Percentiles rank a stretch among this genome's conserved stretches.
Evolutionary conservation across 2,329 filamentous ascomycete species (phyloP).

Genomic region (Colletotrichum phormii): DNA sequence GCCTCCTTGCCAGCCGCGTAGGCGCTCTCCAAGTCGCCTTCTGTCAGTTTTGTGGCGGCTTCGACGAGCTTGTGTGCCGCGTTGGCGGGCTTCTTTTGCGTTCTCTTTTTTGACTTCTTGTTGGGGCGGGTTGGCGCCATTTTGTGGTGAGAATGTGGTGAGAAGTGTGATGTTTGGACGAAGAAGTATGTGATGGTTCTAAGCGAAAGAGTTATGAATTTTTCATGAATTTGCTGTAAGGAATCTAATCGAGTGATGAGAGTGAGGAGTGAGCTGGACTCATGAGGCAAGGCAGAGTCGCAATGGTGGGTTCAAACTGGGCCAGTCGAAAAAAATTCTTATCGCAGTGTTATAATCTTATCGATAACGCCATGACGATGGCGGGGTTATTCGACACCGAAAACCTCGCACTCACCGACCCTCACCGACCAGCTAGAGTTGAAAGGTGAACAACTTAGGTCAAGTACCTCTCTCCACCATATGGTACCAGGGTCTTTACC

Average conservation of each 20-base stretch:
- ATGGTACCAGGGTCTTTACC: not conserved
- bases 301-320: conserved; percentile 12
- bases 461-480: not conserved
- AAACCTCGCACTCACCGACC: not conserved
- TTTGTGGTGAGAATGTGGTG: conserved; percentile 2
- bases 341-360: conserved; percentile 26
- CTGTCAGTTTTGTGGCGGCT: conserved; percentile 55
- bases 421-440: not conserved
- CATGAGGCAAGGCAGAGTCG: not conserved
- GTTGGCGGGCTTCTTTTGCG: conserved; percentile 41
- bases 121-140: conserved; percentile 57
- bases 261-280: conserved; percentile 9
- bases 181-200: not conserved
- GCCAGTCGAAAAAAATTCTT: conserved; percentile 32
- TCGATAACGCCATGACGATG: conserved; percentile 31
- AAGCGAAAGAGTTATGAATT: not conserved
- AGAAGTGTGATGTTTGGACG: not conserved
- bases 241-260: conserved; percentile 3
- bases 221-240: not conserved
- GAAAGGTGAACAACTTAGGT: not conserved
- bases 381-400: conserved; percentile 8
- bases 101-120: conserved; percentile 50
- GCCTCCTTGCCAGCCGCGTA: conserved; percentile 55
- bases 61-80: conserved; percentile 48
- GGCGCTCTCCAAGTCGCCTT: conserved; percentile 56